phyloP scores from a whole-genome alignment of 495 filamentous ascomycete genomes.

The Entonaema liquescens region DNA sequence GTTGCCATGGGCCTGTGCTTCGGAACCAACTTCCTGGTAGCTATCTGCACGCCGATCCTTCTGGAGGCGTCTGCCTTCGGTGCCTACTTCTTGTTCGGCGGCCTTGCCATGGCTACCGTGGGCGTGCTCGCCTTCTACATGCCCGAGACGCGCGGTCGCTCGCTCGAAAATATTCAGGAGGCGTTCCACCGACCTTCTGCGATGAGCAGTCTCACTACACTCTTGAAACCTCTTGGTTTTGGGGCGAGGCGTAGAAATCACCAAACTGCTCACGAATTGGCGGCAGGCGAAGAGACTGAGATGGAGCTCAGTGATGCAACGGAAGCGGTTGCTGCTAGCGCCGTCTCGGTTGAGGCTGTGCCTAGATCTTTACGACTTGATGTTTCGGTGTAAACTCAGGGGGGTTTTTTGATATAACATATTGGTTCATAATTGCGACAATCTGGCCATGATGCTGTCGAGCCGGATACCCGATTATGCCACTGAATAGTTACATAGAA shows the following conservation, averaged over 20 bases:
- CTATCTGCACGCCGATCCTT: constrained; percentile 69
- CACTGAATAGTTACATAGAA: not conserved
- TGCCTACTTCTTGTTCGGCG: constrained; percentile 69
- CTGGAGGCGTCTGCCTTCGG: constrained; percentile 64
- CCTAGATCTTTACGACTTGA: constrained; percentile 32
- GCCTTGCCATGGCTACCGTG: constrained; percentile 56
- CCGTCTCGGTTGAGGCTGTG: constrained; percentile 28
- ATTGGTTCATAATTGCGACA: too few species aligned
- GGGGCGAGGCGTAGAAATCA: constrained; percentile 20
- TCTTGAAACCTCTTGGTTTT: constrained; percentile 18
- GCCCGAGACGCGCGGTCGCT: constrained; percentile 67
- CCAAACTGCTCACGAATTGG: constrained; percentile 5
- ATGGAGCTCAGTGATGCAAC: constrained; percentile 16
- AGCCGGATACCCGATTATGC: not conserved
- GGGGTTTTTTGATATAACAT: not conserved
- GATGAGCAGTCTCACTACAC: constrained; percentile 15
- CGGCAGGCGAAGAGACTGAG: constrained; percentile 30
- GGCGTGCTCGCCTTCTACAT: constrained; percentile 62
- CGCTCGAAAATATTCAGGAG: constrained; percentile 66
- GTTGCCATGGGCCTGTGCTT: constrained; percentile 53
- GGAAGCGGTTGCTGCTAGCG: constrained; percentile 18
- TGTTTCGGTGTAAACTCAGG: constrained; percentile 14
- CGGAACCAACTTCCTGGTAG: constrained; percentile 68
- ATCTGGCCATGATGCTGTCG: not conserved
- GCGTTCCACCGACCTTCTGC: constrained; percentile 53